phyloP scores from a whole-genome alignment of 2,329 filamentous ascomycete genomes.

The Rutstroemia sydowiana region DNA sequence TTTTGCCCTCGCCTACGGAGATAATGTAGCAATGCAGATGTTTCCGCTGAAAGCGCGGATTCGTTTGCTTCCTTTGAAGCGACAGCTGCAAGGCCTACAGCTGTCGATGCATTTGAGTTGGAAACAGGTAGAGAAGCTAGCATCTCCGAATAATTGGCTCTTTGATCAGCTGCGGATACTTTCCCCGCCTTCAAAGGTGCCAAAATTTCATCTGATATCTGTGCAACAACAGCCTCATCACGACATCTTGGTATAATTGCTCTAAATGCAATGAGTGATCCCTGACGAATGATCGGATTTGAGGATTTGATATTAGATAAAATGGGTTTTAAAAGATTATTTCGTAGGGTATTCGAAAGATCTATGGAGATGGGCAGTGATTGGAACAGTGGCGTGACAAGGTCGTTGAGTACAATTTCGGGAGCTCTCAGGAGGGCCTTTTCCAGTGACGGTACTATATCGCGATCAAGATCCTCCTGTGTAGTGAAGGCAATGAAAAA shows the following conservation, averaged over 20 bases:
- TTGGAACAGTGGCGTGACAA: conserved; percentile 65
- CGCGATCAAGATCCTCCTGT: conserved; percentile 64
- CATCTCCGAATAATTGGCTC: conserved; percentile 75
- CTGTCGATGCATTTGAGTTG: conserved; percentile 53
- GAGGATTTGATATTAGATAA: conserved; percentile 89
- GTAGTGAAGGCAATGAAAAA: conserved; percentile 75
- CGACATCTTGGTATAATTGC: conserved; percentile 56
- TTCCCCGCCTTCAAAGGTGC: conserved; percentile 77
- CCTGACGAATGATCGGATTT: conserved; percentile 68
- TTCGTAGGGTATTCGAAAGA: conserved; percentile 64
- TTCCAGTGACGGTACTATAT: conserved; percentile 75
- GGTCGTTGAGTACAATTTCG: conserved; percentile 76
- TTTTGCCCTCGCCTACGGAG: conserved; percentile 55
- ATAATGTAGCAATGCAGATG: conserved; percentile 61
- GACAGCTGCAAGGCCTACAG: conserved; percentile 57
- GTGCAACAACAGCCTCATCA: conserved; percentile 51
- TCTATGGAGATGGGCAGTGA: conserved; percentile 67
- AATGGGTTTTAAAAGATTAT: conserved; percentile 75
- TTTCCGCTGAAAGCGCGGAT: conserved; percentile 67
- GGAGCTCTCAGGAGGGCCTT: conserved; percentile 84
- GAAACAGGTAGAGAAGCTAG: conserved; percentile 58
- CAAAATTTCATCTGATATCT: conserved; percentile 70
- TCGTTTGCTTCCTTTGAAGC: conserved; percentile 87
- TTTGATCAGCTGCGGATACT: conserved; percentile 76
- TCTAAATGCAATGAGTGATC: conserved; percentile 67